phyloP scores from a whole-genome alignment of 1,284 basidiomycete species.

The Fomes fomentarius region DNA sequence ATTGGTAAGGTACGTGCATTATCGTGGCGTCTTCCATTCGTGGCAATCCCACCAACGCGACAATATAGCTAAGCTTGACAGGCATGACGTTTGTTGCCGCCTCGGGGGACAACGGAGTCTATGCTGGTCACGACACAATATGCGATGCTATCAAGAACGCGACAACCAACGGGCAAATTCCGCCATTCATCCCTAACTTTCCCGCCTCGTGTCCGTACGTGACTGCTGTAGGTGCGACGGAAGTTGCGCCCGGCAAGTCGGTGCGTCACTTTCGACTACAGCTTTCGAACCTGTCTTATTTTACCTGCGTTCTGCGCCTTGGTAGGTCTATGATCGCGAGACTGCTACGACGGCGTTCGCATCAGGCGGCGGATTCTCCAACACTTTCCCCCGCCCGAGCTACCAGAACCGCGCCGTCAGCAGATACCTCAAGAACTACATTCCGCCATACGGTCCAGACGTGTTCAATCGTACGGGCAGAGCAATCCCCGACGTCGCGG shows the following conservation, averaged over 20 bases:
- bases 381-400: constrained; percentile 32
- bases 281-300: too few species aligned
- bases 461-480: constrained; percentile 26
- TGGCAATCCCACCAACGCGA: neutral
- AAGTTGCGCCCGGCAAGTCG: constrained; percentile 54
- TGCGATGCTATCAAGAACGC: too few species aligned
- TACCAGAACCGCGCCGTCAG: constrained; percentile 31
- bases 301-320: too few species aligned
- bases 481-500: constrained; percentile 41
- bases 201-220: constrained; percentile 53
- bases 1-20: constrained; percentile 40
- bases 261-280: constrained; percentile 16
- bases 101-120: constrained; percentile 24
- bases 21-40: too few species aligned
- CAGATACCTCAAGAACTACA: constrained; percentile 14
- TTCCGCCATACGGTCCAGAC: neutral
- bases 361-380: constrained; percentile 32
- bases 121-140: too few species aligned
- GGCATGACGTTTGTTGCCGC: constrained; percentile 21
- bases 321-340: too few species aligned
- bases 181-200: constrained; percentile 23
- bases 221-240: constrained; percentile 60
- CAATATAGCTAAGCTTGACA: constrained; percentile 31
- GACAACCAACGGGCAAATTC: constrained; percentile 38
- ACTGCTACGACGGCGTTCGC: neutral